Evolutionary conservation across 352 stramenopile genomes (phyloP).

Genomic region (Phytophthora sansomeana): DNA sequence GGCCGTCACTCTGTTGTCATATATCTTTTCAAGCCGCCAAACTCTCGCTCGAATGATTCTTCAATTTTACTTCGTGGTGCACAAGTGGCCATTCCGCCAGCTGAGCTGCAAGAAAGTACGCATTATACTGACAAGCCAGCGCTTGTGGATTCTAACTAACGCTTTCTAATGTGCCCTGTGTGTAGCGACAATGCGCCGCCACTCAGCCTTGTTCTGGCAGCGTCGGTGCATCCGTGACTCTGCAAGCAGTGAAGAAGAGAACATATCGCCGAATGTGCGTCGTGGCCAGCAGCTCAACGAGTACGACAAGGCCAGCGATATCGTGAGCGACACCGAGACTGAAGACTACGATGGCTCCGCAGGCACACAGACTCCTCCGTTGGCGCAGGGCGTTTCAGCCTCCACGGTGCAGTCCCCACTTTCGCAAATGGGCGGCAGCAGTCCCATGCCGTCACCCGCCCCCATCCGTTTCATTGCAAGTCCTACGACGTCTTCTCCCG

Average conservation of each 20-base stretch:
- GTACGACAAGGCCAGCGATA: not conserved
- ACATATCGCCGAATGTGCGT: not conserved
- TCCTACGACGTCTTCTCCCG: slow-evolving; percentile 3
- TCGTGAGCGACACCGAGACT: not conserved
- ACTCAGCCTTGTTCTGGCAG: not conserved
- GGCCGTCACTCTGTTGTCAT: too few relatives aligned
- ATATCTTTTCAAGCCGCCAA: too few relatives aligned
- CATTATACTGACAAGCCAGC: too few relatives aligned
- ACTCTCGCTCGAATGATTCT: too few relatives aligned
- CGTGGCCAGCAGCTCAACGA: not conserved
- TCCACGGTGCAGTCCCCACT: not conserved
- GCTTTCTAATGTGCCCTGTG: slow-evolving; percentile 1
- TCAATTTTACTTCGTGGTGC: too few relatives aligned
- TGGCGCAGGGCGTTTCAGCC: not conserved
- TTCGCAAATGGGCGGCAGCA: not conserved
- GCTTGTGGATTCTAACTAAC: too few relatives aligned
- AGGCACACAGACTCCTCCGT: not conserved
- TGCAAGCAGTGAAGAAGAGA: slow-evolving; percentile 1
- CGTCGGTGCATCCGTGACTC: not conserved
- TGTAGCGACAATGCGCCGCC: not conserved
- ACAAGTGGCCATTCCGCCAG: too few relatives aligned
- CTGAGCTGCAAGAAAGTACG: too few relatives aligned
- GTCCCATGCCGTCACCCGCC: not conserved
- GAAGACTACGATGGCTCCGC: not conserved
- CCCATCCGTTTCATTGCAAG: not conserved